phyloP scores from a whole-genome alignment of 1,139 yeast species.

The Lodderomyces beijingensis region DNA sequence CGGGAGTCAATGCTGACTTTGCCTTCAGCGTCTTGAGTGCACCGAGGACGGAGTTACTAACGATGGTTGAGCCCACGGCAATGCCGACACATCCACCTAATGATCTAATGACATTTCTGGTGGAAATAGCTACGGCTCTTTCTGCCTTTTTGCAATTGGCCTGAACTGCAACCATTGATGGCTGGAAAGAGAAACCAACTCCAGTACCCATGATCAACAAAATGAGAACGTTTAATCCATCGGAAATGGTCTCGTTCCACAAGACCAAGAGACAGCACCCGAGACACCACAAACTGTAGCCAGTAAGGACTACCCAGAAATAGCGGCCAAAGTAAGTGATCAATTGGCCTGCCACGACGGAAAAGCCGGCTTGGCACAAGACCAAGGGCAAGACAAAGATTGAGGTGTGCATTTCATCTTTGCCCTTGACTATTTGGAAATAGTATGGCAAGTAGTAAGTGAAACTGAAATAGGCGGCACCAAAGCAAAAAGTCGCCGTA shows the following conservation, averaged over 20 bases:
- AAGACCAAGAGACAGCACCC: constrained; percentile 35
- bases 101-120: constrained; percentile 49
- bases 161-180: constrained; percentile 51
- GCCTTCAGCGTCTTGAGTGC: constrained; percentile 8
- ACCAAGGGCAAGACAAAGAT: constrained; percentile 41
- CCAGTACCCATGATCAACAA: constrained; percentile 46
- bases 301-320: constrained; percentile 35
- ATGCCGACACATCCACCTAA: constrained; percentile 50
- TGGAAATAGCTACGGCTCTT: constrained; percentile 52
- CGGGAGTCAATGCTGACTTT: constrained; percentile 10
- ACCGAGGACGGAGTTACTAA: constrained; percentile 18
- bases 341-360: constrained; percentile 41
- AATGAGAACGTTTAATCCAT: constrained; percentile 32
- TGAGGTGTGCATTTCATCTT: constrained; percentile 34
- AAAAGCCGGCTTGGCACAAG: constrained; percentile 33
- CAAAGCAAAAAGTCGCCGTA: constrained; percentile 44
- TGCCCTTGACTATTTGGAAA: constrained; percentile 46
- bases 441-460: constrained; percentile 48
- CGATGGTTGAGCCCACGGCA: constrained; percentile 23
- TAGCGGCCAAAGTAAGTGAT: constrained; percentile 42
- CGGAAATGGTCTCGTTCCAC: constrained; percentile 26
- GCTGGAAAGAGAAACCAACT: constrained; percentile 26
- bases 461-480: constrained; percentile 43
- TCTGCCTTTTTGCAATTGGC: constrained; percentile 49
- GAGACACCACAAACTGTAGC: constrained; percentile 41